Evolutionary conservation across 2,329 filamentous ascomycete species (phyloP).

Genomic region (Pestalotiopsis sp.): DNA sequence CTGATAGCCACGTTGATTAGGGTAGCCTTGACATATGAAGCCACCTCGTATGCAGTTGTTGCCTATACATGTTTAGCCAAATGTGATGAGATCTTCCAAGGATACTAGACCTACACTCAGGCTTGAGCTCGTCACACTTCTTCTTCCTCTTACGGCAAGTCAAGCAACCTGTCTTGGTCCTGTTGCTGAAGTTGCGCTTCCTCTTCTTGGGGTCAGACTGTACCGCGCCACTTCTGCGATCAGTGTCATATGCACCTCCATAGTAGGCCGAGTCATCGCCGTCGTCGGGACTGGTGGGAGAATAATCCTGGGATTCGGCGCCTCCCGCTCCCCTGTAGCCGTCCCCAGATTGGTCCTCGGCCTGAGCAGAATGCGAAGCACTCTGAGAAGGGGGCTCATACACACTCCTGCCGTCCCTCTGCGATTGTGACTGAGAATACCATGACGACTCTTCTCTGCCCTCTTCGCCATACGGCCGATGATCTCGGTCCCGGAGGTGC

Average conservation of each 20-base stretch:
- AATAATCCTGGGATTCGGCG: conserved; percentile 46
- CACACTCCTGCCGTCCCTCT: conserved; percentile 48
- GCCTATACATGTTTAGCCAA: conserved; percentile 48
- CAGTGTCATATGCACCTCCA: conserved; percentile 45
- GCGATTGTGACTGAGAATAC: conserved; percentile 44
- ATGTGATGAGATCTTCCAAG: neutral
- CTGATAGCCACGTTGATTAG: conserved; percentile 77
- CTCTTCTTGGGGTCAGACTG: conserved; percentile 69
- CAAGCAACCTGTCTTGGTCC: conserved; percentile 93
- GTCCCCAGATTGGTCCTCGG: conserved; percentile 53
- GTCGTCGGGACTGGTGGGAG: conserved; percentile 56
- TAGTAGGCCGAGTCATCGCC: conserved; percentile 51
- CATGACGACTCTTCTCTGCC: conserved; percentile 50
- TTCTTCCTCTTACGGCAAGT: conserved; percentile 93
- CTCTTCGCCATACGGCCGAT: conserved; percentile 48
- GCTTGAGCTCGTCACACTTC: conserved; percentile 95
- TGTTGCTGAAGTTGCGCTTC: conserved; percentile 86
- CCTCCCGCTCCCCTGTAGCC: conserved; percentile 44
- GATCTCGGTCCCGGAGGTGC: conserved; percentile 44
- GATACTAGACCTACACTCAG: conserved; percentile 70
- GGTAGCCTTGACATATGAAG: conserved; percentile 91
- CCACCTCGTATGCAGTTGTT: conserved; percentile 89
- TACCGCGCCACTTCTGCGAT: conserved; percentile 49
- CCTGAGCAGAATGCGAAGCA: conserved; percentile 44
- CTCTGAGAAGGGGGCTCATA: conserved; percentile 50